Evolutionary conservation across 2,329 filamentous ascomycete species (phyloP).

Genomic region (Boeremia lycopersici): DNA sequence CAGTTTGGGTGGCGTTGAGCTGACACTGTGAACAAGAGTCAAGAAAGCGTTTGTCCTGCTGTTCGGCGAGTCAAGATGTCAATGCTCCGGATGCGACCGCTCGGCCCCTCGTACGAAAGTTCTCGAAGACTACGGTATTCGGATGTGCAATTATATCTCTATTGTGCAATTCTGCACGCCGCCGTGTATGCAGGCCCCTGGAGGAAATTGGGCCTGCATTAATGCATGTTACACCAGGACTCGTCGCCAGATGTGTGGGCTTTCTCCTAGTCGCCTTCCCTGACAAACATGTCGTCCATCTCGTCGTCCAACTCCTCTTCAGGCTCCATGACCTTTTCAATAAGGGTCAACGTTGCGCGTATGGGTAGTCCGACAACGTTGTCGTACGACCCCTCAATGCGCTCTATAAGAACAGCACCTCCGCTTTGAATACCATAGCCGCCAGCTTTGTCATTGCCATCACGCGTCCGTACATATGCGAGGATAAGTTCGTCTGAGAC

Average conservation of each 20-base stretch:
- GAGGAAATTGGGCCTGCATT: neutral
- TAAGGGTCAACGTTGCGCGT: slow-evolving; percentile 75
- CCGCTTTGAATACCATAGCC: slow-evolving; percentile 94
- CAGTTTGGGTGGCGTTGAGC: too few species aligned
- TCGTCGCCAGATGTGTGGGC: neutral
- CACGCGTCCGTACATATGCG: slow-evolving; percentile 79
- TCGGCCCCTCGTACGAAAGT: slow-evolving; percentile 4
- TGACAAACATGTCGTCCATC: slow-evolving; percentile 58
- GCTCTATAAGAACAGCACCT: slow-evolving; percentile 84
- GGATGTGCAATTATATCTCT: slow-evolving; percentile 8
- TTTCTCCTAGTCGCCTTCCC: slow-evolving; percentile 12
- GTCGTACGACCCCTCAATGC: slow-evolving; percentile 86
- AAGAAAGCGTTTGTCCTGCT: neutral
- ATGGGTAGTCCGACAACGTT: slow-evolving; percentile 93
- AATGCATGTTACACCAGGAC: neutral
- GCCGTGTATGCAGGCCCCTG: neutral
- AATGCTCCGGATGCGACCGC: neutral
- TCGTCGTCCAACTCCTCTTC: slow-evolving; percentile 55
- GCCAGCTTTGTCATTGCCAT: slow-evolving; percentile 94
- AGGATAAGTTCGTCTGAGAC: slow-evolving; percentile 83
- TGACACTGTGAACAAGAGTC: neutral
- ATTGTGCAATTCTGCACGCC: slow-evolving; percentile 9
- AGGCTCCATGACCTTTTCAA: slow-evolving; percentile 83
- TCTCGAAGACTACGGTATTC: slow-evolving; percentile 13
- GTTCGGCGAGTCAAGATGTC: slow-evolving; percentile 8